These are phyloP conservation scores for Cubamyces sp. DNA, from an alignment of 768 basidiomycete genomes.

Conservation along the genomic window DNA sequence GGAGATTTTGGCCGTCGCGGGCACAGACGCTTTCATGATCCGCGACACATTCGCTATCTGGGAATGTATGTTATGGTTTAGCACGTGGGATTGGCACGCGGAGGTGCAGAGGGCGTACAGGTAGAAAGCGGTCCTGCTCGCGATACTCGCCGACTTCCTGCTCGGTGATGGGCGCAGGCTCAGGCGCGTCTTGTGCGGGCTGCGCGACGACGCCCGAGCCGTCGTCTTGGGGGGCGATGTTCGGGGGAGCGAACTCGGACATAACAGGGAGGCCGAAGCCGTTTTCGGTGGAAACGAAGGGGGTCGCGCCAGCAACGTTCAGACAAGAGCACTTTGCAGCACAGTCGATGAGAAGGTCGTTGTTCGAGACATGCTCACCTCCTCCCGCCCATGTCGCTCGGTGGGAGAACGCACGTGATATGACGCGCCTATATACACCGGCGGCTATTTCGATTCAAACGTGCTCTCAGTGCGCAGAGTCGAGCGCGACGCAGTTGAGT, in stretches of 20 bases:
- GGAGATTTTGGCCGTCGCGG: constrained; percentile 90
- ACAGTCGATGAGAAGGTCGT: neutral
- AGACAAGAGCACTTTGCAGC: neutral
- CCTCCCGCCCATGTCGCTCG: neutral
- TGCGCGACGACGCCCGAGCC: constrained; percentile 35
- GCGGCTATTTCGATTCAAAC: too few species aligned
- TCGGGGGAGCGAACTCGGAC: constrained; percentile 36
- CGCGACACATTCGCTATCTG: constrained; percentile 98
- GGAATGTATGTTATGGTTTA: too few species aligned
- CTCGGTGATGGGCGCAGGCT: constrained; percentile 80
- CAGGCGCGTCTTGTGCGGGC: constrained; percentile 46
- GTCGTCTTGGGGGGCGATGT: constrained; percentile 43
- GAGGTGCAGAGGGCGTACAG: constrained; percentile 56
- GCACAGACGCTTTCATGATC: constrained; percentile 94
- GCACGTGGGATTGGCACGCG: too few species aligned
- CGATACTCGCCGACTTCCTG: constrained; percentile 93
- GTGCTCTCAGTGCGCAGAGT: too few species aligned
- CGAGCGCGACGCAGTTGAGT: too few species aligned
- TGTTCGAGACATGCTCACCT: neutral
- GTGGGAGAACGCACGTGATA: constrained; percentile 10
- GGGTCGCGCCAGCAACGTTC: constrained; percentile 3
- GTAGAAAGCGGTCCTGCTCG: constrained; percentile 95
- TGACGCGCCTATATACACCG: neutral
- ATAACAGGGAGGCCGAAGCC: constrained; percentile 20
- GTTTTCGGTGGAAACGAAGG: neutral